Base-by-base conservation (phyloP, 1,284 basidiomycete genomes). In the Ustilago crameri region DNA sequence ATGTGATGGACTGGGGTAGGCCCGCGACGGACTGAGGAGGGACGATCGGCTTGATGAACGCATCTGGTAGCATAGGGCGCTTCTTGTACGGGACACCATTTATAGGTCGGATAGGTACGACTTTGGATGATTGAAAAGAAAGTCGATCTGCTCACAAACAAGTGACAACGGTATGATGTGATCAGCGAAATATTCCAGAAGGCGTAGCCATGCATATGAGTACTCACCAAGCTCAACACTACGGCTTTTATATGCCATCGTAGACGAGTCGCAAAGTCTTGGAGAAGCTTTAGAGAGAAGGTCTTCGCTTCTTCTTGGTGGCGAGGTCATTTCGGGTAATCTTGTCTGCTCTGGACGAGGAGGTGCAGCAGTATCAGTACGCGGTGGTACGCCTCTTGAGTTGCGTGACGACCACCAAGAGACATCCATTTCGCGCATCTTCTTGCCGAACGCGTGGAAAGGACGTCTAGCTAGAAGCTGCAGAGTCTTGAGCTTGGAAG, bases 371-470 rank as follows among this genome's bases (percentile, higher is more conserved):
- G 22, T 15, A 18, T 58, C n/a, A n/a, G n/a, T n/a, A n/a, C n/a
- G n/a, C n/a, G n/a, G n/a, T n/a, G n/a, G n/a, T n/a, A n/a, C n/a
- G n/a, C n/a, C 50, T 26, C 52, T 49, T 2, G 32, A 51, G 32
- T n/a, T 49, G 17, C 64, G 64, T 14, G 57, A 43, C 5, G 64
- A 53, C 52, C 52, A 60, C 64, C 57, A 67, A 12, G 58, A 53
- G 20, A 37, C 48, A 20, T 67, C 52, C 50, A 55, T 67, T n/a
- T 49, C 53, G 10, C 64, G 49, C 42, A 67, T 50, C 38, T 61
- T 67, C 27, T 52, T 61, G 18, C 64, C 58, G n/a, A 67, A 61
- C 0, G 64, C 64, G 22, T 48, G 49, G 46, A 61, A 67, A 12
- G 64, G 64, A 0, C 57, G 64, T 27, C 64, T 40, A 2, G 64